phyloP scores from a whole-genome alignment of 176 grass and related monocot species.

The Oryza meridionalis region DNA sequence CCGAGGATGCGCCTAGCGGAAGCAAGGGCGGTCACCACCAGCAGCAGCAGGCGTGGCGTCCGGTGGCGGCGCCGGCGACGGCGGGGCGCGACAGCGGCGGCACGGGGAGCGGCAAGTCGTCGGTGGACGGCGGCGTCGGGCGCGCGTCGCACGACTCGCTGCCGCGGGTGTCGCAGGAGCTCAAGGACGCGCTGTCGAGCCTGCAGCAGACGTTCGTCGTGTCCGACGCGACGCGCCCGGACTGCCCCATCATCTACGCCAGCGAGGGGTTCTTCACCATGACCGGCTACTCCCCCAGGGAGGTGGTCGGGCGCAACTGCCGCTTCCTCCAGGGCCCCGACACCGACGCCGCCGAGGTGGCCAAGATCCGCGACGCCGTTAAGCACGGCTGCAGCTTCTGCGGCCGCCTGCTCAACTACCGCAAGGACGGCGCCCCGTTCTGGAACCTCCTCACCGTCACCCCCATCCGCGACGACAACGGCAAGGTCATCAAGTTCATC shows the following conservation, averaged over 20 bases:
- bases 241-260: constrained; percentile 89
- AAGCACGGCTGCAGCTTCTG: constrained; percentile 75
- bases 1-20: constrained; percentile 33
- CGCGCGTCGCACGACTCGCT: constrained; percentile 41
- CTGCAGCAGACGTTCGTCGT: constrained; percentile 98
- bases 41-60: constrained; percentile 25
- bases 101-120: constrained; percentile 29
- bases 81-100: constrained; percentile 13
- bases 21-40: neutral
- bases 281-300: constrained; percentile 74
- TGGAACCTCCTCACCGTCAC: constrained; percentile 98
- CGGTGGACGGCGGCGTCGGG: constrained; percentile 14
- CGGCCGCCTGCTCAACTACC: constrained; percentile 89
- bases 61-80: neutral
- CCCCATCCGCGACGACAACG: constrained; percentile 74
- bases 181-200: constrained; percentile 74
- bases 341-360: constrained; percentile 69
- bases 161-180: constrained; percentile 88
- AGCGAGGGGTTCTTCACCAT: constrained; percentile 90
- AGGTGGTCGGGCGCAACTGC: constrained; percentile 86
- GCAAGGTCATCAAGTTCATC: constrained; percentile 95
- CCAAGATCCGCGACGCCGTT: constrained; percentile 82
- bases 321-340: constrained; percentile 90
- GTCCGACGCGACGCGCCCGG: constrained; percentile 88
- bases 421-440: constrained; percentile 83